Evolutionary conservation across 1,284 basidiomycete genomes (phyloP).

Genomic region (Omphalotus olearius): DNA sequence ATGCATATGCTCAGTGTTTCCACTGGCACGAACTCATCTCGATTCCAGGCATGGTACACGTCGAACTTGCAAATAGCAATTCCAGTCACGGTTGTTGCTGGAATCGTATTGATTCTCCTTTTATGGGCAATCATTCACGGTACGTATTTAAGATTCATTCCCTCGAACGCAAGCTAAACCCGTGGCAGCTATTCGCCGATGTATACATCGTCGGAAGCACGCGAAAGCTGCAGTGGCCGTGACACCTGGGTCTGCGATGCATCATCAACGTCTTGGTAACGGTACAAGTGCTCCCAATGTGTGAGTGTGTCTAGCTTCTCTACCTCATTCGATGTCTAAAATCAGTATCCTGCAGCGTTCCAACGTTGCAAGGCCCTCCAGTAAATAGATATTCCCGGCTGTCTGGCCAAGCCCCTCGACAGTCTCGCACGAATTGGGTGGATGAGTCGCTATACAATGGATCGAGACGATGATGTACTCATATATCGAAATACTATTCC

Average conservation of each 20-base stretch:
- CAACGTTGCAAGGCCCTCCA: neutral
- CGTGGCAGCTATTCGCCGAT: constrained; percentile 1
- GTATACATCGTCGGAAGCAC: constrained; percentile 4
- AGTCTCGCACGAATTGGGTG: constrained; percentile 36
- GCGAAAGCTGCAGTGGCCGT: neutral
- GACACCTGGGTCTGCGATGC: neutral
- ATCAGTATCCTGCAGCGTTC: neutral
- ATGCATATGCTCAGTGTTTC: constrained; percentile 13
- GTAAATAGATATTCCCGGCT: constrained; percentile 1
- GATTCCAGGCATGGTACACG: constrained; percentile 59
- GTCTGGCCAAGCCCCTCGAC: constrained; percentile 20
- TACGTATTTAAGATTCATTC: neutral
- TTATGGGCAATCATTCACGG: constrained; percentile 34
- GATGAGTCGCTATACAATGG: constrained; percentile 44
- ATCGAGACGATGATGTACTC: constrained; percentile 14
- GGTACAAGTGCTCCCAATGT: neutral
- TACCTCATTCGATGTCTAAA: neutral
- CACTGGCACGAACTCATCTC: neutral
- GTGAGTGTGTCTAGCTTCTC: neutral
- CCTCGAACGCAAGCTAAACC: too few species aligned
- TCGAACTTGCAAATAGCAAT: constrained; percentile 79
- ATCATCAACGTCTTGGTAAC: constrained; percentile 6
- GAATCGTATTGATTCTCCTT: constrained; percentile 53
- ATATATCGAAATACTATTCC: too few species aligned
- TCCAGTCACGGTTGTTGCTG: constrained; percentile 74